These are phyloP conservation scores for Crithidia mellificae DNA, from an alignment of 208 protist species.

Conservation along the genomic window DNA sequence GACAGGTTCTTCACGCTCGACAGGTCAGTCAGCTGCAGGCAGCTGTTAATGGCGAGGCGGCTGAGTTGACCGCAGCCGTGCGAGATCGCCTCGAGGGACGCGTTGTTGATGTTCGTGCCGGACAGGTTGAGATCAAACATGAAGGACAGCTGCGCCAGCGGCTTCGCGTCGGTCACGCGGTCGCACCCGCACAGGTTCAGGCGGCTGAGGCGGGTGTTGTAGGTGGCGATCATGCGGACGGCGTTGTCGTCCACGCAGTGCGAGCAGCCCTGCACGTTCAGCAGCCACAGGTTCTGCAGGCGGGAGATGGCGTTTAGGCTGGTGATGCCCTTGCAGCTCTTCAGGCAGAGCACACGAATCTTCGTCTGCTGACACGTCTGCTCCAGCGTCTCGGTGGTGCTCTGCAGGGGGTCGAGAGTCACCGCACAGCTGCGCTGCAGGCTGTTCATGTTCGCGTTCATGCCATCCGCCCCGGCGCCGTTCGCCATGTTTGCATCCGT, in stretches of 20 bases:
- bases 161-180: slow-evolving; percentile 51
- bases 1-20: slow-evolving; percentile 43
- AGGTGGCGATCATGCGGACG: slow-evolving; percentile 53
- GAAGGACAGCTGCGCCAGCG: slow-evolving; percentile 52
- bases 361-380: slow-evolving; percentile 58
- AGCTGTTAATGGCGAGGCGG: slow-evolving; percentile 78
- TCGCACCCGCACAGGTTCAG: slow-evolving; percentile 76
- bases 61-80: slow-evolving; percentile 59
- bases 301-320: slow-evolving; percentile 49
- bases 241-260: slow-evolving; percentile 56
- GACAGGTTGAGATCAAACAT: slow-evolving; percentile 76
- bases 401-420: slow-evolving; percentile 49
- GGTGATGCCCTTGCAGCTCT: slow-evolving; percentile 66
- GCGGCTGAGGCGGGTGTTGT: slow-evolving; percentile 66
- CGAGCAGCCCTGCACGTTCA: slow-evolving; percentile 71
- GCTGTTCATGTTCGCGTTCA: slow-evolving; percentile 43
- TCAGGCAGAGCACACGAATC: slow-evolving; percentile 56
- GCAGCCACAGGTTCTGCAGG: slow-evolving; percentile 64
- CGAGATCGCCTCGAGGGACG: slow-evolving; percentile 52
- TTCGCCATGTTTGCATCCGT: slow-evolving; percentile 22
- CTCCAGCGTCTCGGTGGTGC: slow-evolving; percentile 63
- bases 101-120: slow-evolving; percentile 51
- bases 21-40: slow-evolving; percentile 51
- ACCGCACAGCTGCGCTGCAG: slow-evolving; percentile 40
- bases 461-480: slow-evolving; percentile 34